Percentiles rank a stretch among this genome's conserved stretches.
Evolutionary conservation across 768 basidiomycete species (phyloP).

Genomic region (Mycena alexandri): DNA sequence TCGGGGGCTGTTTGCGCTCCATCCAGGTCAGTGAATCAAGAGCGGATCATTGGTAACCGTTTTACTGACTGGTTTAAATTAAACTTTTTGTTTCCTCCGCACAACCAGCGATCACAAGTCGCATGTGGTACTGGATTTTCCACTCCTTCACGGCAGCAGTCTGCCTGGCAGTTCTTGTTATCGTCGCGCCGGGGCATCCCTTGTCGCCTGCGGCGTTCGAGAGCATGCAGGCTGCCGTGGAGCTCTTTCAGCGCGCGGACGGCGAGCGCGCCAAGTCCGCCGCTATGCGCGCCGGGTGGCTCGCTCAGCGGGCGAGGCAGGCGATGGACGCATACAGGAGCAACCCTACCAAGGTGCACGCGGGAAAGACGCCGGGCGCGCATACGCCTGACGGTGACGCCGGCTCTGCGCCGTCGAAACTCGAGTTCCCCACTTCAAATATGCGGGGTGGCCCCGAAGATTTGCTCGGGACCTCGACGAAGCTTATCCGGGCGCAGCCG

Average conservation of each 20-base stretch:
- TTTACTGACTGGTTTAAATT: too few relatives aligned
- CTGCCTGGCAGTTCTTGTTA: slow-evolving; percentile 40
- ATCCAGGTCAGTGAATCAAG: slow-evolving; percentile 34
- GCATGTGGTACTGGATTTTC: slow-evolving; percentile 43
- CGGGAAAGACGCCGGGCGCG: not conserved
- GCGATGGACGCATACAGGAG: slow-evolving; percentile 32
- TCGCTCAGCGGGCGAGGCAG: slow-evolving; percentile 32
- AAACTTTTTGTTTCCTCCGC: not conserved
- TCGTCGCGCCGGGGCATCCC: slow-evolving; percentile 41
- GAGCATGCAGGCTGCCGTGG: slow-evolving; percentile 39
- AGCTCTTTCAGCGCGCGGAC: slow-evolving; percentile 38
- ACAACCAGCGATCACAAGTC: slow-evolving; percentile 34
- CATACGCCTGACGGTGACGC: not conserved
- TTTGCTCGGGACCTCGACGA: slow-evolving; percentile 40
- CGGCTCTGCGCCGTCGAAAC: not conserved
- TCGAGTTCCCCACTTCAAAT: slow-evolving; percentile 37
- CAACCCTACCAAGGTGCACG: slow-evolving; percentile 9
- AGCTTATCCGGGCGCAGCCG: slow-evolving; percentile 37
- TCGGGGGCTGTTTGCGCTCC: slow-evolving; percentile 40
- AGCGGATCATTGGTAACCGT: too few relatives aligned
- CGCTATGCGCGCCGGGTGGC: slow-evolving; percentile 31
- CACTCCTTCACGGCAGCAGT: slow-evolving; percentile 42
- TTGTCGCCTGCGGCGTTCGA: slow-evolving; percentile 38
- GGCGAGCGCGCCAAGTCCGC: slow-evolving; percentile 37
- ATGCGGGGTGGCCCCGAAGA: slow-evolving; percentile 39